Percentiles rank a stretch among this genome's conserved stretches.
Evolutionary conservation across 306 rosid species (phyloP).

Genomic region (Sesbania bispinosa): DNA sequence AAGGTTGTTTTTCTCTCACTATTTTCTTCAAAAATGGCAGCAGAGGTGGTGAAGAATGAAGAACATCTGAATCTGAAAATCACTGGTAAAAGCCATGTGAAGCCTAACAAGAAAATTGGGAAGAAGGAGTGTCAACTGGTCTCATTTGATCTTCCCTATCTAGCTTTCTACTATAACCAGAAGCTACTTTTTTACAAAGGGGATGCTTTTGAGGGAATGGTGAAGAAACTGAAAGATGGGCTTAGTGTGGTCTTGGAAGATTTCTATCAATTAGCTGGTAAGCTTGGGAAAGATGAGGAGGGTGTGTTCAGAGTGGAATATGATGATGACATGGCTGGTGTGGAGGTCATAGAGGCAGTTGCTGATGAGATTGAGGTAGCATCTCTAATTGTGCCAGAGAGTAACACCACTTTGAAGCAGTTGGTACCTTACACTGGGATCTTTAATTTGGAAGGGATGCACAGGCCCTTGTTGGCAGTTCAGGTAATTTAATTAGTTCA

Average conservation of each 20-base stretch:
- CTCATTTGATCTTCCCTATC: slow-evolving; percentile 89
- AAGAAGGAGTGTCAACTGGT: slow-evolving; percentile 65
- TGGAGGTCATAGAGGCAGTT: slow-evolving; percentile 61
- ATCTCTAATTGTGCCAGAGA: slow-evolving; percentile 65
- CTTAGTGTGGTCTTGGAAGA: slow-evolving; percentile 56
- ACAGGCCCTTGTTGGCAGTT: slow-evolving; percentile 65
- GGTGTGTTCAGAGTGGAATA: slow-evolving; percentile 82
- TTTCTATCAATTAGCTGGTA: slow-evolving; percentile 82
- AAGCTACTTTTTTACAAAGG: slow-evolving; percentile 76
- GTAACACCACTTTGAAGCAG: slow-evolving; percentile 52
- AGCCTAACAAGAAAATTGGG: slow-evolving; percentile 57
- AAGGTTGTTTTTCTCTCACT: too few species aligned
- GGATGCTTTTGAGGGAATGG: slow-evolving; percentile 49
- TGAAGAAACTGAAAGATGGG: slow-evolving; percentile 67
- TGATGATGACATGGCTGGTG: slow-evolving; percentile 65
- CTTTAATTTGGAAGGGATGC: slow-evolving; percentile 82
- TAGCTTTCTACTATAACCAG: slow-evolving; percentile 96
- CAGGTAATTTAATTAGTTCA: slow-evolving; percentile 53
- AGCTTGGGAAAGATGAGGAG: slow-evolving; percentile 79
- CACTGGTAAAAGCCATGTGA: slow-evolving; percentile 52
- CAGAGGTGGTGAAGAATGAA: slow-evolving; percentile 33
- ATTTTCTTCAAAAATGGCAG: slow-evolving; percentile 56
- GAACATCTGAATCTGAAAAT: slow-evolving; percentile 45
- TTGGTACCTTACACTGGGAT: slow-evolving; percentile 63
- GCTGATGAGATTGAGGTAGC: slow-evolving; percentile 54